phyloP scores from a whole-genome alignment of 139 green algal species.

The Coccomyxa sp. region DNA sequence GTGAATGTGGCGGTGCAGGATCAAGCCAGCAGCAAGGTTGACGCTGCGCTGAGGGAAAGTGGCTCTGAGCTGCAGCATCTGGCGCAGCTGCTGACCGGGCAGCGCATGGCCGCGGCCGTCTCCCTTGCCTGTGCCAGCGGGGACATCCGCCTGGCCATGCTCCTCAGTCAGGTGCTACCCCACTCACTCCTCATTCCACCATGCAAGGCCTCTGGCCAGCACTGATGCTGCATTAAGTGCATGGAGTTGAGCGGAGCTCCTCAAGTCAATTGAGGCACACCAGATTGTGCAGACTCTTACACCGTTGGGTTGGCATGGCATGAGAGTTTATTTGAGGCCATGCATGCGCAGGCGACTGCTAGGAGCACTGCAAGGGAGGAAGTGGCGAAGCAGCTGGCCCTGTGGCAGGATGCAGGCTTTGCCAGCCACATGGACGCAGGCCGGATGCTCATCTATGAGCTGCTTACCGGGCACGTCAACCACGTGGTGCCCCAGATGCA shows the following conservation, averaged over 20 bases:
- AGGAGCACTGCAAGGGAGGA: conserved; percentile 9
- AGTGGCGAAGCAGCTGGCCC: conserved; percentile 54
- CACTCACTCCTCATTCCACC: no score
- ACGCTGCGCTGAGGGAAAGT: conserved; percentile 2
- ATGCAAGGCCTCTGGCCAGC: no score
- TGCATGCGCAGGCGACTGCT: conserved; percentile 17
- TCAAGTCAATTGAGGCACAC: background rate
- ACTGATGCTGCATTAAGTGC: background rate
- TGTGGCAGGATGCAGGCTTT: conserved; percentile 47
- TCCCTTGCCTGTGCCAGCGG: conserved; percentile 52
- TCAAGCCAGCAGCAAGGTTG: conserved; percentile 11
- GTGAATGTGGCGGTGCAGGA: conserved; percentile 18
- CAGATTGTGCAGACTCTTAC: background rate
- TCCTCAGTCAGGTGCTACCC: conserved; percentile 65
- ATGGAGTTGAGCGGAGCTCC: background rate
- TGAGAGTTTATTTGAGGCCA: background rate
- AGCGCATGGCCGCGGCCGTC: conserved; percentile 39
- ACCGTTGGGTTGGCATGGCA: no score
- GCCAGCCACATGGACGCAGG: conserved; percentile 30
- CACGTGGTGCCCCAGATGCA: conserved; percentile 29
- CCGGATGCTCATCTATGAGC: conserved; percentile 46
- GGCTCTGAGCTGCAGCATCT: background rate
- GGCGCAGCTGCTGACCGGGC: conserved; percentile 46
- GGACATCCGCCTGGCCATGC: conserved; percentile 65
- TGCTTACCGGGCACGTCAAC: conserved; percentile 62